Evolutionary conservation across 805 yeast species (phyloP).

Genomic region (Danielia oregonensis): DNA sequence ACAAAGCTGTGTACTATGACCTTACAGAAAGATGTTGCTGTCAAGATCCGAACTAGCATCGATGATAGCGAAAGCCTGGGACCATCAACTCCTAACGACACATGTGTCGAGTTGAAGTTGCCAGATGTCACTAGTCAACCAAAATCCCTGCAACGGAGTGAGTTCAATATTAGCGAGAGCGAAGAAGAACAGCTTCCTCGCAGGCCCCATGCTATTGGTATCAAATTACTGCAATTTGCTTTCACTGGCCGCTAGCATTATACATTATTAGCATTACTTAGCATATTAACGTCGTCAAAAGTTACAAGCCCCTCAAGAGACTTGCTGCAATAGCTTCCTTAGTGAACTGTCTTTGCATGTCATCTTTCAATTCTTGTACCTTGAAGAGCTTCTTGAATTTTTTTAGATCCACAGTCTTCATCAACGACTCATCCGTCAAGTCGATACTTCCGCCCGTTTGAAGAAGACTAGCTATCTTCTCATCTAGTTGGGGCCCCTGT

Average conservation of each 20-base stretch:
- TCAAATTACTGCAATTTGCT: slow-evolving; percentile 15
- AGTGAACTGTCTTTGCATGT: slow-evolving; percentile 7
- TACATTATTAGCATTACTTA: no score
- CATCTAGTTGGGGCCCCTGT: no score
- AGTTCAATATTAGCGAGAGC: slow-evolving; percentile 10
- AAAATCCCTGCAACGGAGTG: slow-evolving; percentile 14
- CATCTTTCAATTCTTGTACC: slow-evolving; percentile 21
- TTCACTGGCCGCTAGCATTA: slow-evolving; percentile 8
- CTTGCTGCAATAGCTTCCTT: slow-evolving; percentile 13
- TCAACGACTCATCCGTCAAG: slow-evolving; percentile 24
- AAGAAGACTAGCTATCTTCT: slow-evolving; percentile 1
- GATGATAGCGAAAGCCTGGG: slow-evolving; percentile 5
- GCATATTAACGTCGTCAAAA: no score
- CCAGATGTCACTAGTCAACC: slow-evolving; percentile 1
- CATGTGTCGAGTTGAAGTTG: neutral
- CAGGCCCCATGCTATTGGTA: neutral
- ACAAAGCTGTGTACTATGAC: no score
- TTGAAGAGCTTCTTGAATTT: slow-evolving; percentile 37
- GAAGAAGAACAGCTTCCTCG: no score
- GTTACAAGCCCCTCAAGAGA: slow-evolving; percentile 14
- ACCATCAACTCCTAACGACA: slow-evolving; percentile 1
- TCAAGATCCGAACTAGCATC: slow-evolving; percentile 1
- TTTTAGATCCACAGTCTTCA: slow-evolving; percentile 18
- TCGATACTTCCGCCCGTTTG: slow-evolving; percentile 4
- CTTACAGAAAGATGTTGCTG: neutral